Evolutionary conservation across 257 asterid species (phyloP).

Genomic region (Fraxinus excelsior): DNA sequence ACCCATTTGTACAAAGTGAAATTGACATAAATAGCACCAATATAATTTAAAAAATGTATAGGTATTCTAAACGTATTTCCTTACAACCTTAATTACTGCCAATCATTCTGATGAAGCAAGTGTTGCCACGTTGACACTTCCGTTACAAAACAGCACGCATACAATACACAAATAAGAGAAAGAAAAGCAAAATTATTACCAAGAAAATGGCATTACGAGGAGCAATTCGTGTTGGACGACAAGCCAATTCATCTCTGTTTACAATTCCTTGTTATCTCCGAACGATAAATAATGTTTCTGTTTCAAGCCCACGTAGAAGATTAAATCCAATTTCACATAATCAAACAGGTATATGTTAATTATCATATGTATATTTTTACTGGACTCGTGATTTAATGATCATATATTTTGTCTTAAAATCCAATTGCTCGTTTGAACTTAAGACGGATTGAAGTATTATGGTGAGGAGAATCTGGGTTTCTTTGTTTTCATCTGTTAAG

Average conservation of each 20-base stretch:
- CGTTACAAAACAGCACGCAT: conserved; percentile 2
- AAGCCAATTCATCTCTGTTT: conserved; percentile 33
- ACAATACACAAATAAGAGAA: too few relatives aligned
- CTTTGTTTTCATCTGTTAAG: background rate
- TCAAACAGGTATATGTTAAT: conserved; percentile 42
- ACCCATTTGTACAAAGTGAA: too few relatives aligned
- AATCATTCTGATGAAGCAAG: conserved; percentile 37
- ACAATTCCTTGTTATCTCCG: conserved; percentile 39
- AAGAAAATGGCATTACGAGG: conserved; percentile 56
- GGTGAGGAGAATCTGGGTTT: background rate
- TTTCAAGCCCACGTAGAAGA: conserved; percentile 28
- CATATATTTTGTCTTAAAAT: background rate
- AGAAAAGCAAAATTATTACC: background rate
- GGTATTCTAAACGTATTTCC: too few relatives aligned
- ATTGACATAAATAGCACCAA: too few relatives aligned
- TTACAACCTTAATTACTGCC: background rate
- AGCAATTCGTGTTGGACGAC: conserved; percentile 48
- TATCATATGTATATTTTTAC: background rate
- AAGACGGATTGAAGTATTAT: background rate
- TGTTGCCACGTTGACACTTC: conserved; percentile 48
- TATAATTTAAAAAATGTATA: too few relatives aligned
- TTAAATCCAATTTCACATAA: conserved; percentile 28
- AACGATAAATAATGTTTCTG: conserved; percentile 27
- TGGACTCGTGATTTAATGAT: background rate
- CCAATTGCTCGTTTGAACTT: background rate